Evolutionary conservation across 768 basidiomycete species (phyloP).

Genomic region (Suillus americanus): DNA sequence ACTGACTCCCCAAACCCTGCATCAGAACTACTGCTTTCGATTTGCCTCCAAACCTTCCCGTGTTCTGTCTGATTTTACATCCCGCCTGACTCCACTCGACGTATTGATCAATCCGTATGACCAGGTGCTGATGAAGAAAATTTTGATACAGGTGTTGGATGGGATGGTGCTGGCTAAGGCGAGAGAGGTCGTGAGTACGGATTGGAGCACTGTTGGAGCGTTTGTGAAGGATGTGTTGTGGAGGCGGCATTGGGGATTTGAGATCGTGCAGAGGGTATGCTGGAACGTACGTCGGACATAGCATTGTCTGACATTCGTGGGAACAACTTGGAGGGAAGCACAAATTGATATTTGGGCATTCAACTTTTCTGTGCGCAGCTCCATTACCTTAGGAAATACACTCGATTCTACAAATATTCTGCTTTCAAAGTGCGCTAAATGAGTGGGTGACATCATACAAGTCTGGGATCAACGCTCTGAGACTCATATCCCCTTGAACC

Average conservation of each 20-base stretch:
- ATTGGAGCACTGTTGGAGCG: conserved; percentile 72
- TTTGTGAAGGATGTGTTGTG: conserved; percentile 70
- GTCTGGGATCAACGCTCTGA: background rate
- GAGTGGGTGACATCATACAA: background rate
- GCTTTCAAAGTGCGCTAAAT: background rate
- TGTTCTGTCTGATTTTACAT: conserved; percentile 58
- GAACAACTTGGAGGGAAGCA: too few relatives aligned
- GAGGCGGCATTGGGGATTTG: conserved; percentile 52
- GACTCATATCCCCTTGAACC: background rate
- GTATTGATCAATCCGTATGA: conserved; percentile 46
- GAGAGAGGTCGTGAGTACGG: conserved; percentile 62
- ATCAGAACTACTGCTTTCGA: conserved; percentile 39
- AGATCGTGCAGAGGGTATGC: conserved; percentile 47
- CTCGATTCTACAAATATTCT: background rate
- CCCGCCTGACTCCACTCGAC: conserved; percentile 30
- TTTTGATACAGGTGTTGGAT: conserved; percentile 66
- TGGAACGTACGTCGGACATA: too few relatives aligned
- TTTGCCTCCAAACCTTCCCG: conserved; percentile 56
- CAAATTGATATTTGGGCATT: too few relatives aligned
- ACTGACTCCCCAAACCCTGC: conserved; percentile 52
- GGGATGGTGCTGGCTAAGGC: conserved; percentile 66
- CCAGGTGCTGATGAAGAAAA: conserved; percentile 42
- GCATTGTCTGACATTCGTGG: too few relatives aligned
- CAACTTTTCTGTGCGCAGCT: background rate
- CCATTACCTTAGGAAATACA: background rate